Evolutionary conservation across 129 eudicot genomes (phyloP), one percentile per base, ranked within the genome.

Genomic region (Smallanthus sonchifolius): DNA sequence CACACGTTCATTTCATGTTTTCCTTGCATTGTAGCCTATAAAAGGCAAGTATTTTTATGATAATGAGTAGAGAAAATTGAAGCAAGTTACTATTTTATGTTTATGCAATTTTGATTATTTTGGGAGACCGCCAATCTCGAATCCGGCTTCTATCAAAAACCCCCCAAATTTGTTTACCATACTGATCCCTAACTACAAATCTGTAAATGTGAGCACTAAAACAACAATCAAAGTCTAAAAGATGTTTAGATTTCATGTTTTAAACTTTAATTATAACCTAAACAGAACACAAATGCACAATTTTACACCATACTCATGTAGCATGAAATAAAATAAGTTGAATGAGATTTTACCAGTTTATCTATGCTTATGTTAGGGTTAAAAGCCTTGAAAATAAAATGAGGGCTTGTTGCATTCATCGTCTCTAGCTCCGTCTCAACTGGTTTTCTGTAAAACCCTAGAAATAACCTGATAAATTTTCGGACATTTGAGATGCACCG

Each of bases 371-470:
- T 56, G 38, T 79, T 76, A 72, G 92, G 92, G 75, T 86, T 80
- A 67, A 86, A 91, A 66, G 76, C 89, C 84, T 86, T 83, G 7
- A 91, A 77, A 43, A 88, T 79, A 43, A 88, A 91, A 80, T 80
- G 86, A 83, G 96, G 92, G 64, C 57, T 83, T 13, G 73, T 84
- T 16, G 63, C 54, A 55, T 79, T 74, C 89, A 64, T 80, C 83
- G 84, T 87, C 66, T 82, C 59, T 70, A 2, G 19, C 36, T 38
- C 17, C 28, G 65, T 74, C 34, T 81, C 83, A 67, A 51, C 63
- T 77, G 82, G 68, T 55, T 66, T 45, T 69, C 28, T 44, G 81
- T 70, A 78, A 74, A 79, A 83, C 83, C 86, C 83, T 78, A 78
- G 51, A 56, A 52, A 74, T 24, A n/a, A 45, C 32, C 62, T 59